Conservation (phyloP, 1,139 yeast species). For the Pichia terricola region DNA sequence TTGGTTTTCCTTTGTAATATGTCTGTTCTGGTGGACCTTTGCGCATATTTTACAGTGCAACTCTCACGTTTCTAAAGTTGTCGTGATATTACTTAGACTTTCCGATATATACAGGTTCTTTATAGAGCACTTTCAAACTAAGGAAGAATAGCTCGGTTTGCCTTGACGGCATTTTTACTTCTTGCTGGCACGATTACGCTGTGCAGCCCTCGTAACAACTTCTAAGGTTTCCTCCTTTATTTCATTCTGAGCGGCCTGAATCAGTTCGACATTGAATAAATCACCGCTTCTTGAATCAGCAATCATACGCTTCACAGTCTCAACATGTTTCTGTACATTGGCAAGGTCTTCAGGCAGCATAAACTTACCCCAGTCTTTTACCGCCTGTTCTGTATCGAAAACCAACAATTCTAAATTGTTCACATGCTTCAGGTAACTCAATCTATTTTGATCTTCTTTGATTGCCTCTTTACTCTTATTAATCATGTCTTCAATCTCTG, state of each 20-base stretch:
- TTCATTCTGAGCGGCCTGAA: constrained; percentile 26
- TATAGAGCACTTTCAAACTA: no score
- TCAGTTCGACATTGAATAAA: constrained; percentile 19
- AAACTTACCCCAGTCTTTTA: constrained; percentile 16
- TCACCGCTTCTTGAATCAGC: constrained; percentile 37
- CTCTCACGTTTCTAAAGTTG: no score
- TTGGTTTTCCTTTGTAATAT: no score
- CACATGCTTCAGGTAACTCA: constrained; percentile 26
- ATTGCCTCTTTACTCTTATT: constrained; percentile 39
- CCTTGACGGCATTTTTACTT: not conserved
- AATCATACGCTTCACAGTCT: constrained; percentile 35
- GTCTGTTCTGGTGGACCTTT: no score
- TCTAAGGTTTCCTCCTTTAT: constrained; percentile 21
- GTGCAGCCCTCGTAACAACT: constrained; percentile 22
- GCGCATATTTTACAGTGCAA: no score
- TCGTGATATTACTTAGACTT: no score
- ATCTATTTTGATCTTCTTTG: constrained; percentile 34
- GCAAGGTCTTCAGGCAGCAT: constrained; percentile 29
- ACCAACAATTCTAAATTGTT: constrained; percentile 25
- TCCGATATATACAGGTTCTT: no score
- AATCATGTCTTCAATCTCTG: constrained; percentile 49
- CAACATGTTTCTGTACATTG: constrained; percentile 27
- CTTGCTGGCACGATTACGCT: constrained; percentile 3
- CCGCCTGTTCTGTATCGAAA: constrained; percentile 27
- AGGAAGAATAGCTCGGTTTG: not conserved